Base-by-base conservation (phyloP, 1,284 basidiomycete genomes). In the Exsudoporus floridanus region DNA sequence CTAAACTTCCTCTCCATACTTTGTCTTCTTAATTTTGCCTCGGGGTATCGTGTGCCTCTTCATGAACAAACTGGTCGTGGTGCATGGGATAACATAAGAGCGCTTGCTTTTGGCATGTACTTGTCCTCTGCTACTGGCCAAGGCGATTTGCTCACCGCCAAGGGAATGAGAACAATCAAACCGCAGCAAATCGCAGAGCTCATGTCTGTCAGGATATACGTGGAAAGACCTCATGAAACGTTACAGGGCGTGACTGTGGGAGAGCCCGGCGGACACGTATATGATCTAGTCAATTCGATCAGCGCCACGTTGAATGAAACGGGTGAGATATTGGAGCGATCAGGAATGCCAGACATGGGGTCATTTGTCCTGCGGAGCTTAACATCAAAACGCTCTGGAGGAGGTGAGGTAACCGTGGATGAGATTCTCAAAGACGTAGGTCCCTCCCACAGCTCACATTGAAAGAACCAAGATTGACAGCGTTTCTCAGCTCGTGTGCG, bases 71-170 rank as follows among this genome's bases (percentile, higher is more conserved):
- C 84, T 8, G 81, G 83, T 14, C 80, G 88, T 34, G 90, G 91
- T 23, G 88, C 90, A 57, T 92, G 85, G 78, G 88, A 92, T 68
- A 83, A 81, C 53, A 86, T 93, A 60, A 80, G 86, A 45, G 84
- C 83, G 3, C 77, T 94, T 45, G 75, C 82, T 27, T 82, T 92
- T 60, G 79, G 82, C 14, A 73, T 89, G 60, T 90, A 86, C 68
- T 77, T 94, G 58, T 77, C 83, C 30, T 84, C 83, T 2, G 73
- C 80, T 13, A 70, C 75, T 19, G 78, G 75, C 27, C 80, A 81
- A 57, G 77, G 71, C 7, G 81, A 88, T 67, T 65, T 83, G n/a
- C 74, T 92, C 25, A 82, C 84, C 28, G 82, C 90, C 2, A 70
- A 72, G 52, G 88, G 88, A 30, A 83, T 93, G 77, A 70, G 74